Evolutionary conservation across 371 early-diverging fungal genomes (phyloP), one percentile per base, ranked within the genome.

Genomic region (Lichtheimia corymbifera): DNA sequence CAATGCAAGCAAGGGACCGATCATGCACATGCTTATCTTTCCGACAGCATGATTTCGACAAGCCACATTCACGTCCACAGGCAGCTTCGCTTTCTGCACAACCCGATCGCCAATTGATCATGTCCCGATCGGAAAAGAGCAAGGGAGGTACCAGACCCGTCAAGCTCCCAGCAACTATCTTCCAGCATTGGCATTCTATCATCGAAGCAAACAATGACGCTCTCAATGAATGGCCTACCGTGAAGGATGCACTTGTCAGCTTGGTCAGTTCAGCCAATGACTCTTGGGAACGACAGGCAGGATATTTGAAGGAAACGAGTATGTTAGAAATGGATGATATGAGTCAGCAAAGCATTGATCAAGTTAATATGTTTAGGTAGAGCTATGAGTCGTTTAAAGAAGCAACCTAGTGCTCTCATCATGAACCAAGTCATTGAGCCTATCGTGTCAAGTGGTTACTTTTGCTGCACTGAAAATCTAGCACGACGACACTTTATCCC

Each of bases 401-500:
- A 54, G 18, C 47, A 67, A 67, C 28, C 55, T 11, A 35, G 68
- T 6, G 52, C 63, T 15, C 70, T 70, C 50, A 57, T 72, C 24
- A 52, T 61, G 22, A 41, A 20, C 20, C 25, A 53, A 4, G 53
- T 78, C 11, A 59, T 80, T 12, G 72, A 67, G 18, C 74, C 77
- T 12, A 63, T 83, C 28, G 77, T 67, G 7, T 68, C 68, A 2
- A 56, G 66, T 3, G 78, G 78, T 7, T 81, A 81, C 59, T 79
- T 79, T 54, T 64, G 64, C 17, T 71, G 77, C n/a, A 53, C 59
- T 5, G 81, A 81, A 59, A 74, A 69, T 25, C 54, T 74, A 13
- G 69, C 80, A 24, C 70, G 80, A 50, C 74, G 78, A 11, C 69
- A 64, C 22, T 81, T 81, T 55, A 67, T 83, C 20, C 77, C 82